phyloP scores from a whole-genome alignment of 2,329 filamentous ascomycete genomes.

The Pseudogymnoascus sp. region DNA sequence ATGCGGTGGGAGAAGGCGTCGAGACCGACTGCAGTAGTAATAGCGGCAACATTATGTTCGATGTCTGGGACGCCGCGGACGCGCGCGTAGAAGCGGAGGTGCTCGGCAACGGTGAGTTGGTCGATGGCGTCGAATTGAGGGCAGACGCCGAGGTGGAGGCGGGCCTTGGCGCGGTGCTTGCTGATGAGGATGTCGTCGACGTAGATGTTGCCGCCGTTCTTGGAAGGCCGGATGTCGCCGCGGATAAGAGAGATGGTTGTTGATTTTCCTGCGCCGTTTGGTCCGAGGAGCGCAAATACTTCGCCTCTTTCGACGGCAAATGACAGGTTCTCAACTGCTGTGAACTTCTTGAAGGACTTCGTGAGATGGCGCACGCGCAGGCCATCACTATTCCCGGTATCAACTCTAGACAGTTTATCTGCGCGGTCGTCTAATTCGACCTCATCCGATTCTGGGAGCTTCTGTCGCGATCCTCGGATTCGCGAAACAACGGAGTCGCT shows the following conservation, averaged over 20 bases:
- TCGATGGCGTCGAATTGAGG: slow-evolving; percentile 87
- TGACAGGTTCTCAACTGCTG: slow-evolving; percentile 80
- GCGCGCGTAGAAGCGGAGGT: slow-evolving; percentile 80
- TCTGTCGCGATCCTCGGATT: slow-evolving; percentile 30
- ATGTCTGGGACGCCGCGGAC: slow-evolving; percentile 72
- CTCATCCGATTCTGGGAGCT: slow-evolving; percentile 10
- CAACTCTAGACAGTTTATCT: slow-evolving; percentile 56
- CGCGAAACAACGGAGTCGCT: slow-evolving; percentile 60
- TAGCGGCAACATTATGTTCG: slow-evolving; percentile 67
- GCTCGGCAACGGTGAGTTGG: slow-evolving; percentile 81
- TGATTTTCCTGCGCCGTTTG: slow-evolving; percentile 87
- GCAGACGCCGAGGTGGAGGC: slow-evolving; percentile 79
- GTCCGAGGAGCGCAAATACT: slow-evolving; percentile 82
- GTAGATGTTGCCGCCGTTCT: slow-evolving; percentile 68
- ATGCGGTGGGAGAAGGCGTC: slow-evolving; percentile 64
- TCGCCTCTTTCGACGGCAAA: slow-evolving; percentile 76
- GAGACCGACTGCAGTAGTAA: slow-evolving; percentile 77
- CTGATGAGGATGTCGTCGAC: slow-evolving; percentile 73
- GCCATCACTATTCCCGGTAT: slow-evolving; percentile 39
- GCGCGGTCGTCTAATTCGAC: slow-evolving; percentile 46
- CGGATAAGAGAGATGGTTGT: slow-evolving; percentile 85
- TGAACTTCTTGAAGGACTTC: slow-evolving; percentile 69
- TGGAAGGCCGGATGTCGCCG: slow-evolving; percentile 70
- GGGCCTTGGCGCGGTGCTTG: slow-evolving; percentile 63
- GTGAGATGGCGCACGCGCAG: slow-evolving; percentile 74